These are phyloP conservation scores for Scedosporium dehoogii DNA, from an alignment of 2,329 filamentous ascomycete species.

Conservation along the genomic window DNA sequence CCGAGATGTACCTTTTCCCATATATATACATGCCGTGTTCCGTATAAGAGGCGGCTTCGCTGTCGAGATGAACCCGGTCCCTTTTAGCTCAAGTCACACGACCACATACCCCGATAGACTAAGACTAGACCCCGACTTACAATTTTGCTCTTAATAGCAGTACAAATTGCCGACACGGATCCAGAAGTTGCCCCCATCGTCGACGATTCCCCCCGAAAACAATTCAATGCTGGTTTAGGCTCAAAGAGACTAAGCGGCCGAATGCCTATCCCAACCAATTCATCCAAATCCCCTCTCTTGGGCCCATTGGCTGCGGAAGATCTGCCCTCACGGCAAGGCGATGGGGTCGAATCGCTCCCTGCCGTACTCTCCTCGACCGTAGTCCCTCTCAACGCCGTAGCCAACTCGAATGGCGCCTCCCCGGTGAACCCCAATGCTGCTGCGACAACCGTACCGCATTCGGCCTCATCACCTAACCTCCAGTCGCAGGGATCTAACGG, in stretches of 20 bases:
- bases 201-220: slow-evolving; percentile 21
- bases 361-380: neutral
- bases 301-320: slow-evolving; percentile 1
- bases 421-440: neutral
- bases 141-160: slow-evolving; percentile 14
- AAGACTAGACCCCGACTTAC: neutral
- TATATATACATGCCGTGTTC: neutral
- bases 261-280: slow-evolving; percentile 10
- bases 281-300: slow-evolving; percentile 6
- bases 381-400: slow-evolving; percentile 12
- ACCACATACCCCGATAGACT: neutral
- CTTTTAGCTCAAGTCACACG: slow-evolving; percentile 13
- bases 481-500: slow-evolving; percentile 3
- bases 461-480: slow-evolving; percentile 11
- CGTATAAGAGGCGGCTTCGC: neutral
- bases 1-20: neutral
- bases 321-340: slow-evolving; percentile 17
- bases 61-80: neutral
- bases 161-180: slow-evolving; percentile 48
- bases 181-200: slow-evolving; percentile 10
- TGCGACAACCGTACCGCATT: slow-evolving; percentile 5
- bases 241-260: slow-evolving; percentile 32
- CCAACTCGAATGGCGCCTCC: slow-evolving; percentile 14
- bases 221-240: slow-evolving; percentile 20
- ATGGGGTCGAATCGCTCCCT: slow-evolving; percentile 1